Evolutionary conservation across 2,329 filamentous ascomycete species (phyloP), one percentile per base, ranked within the genome.

Genomic region (Monosporascus sp.): DNA sequence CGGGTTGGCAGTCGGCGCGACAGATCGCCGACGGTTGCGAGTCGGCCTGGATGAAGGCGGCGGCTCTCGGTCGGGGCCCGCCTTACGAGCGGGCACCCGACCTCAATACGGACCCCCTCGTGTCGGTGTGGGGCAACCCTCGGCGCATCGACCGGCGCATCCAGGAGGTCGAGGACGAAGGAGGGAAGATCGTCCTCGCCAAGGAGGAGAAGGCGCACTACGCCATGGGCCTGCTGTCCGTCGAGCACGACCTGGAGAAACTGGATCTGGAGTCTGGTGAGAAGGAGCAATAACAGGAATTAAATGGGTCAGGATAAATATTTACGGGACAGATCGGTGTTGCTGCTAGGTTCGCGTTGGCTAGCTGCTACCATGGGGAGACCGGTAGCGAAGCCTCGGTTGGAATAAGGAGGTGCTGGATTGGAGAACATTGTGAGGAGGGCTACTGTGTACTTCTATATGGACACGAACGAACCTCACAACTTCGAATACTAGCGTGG

Each of bases 11-110:
- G 63, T 91, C 88, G 1, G 88, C 91, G 1, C 81, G 84, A 36
- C 84, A 91, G 41, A 93, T 97, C 58, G 90, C 90, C 0, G 79
- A 83, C 48, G 91, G 91, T 1, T 96, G 91, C 68, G 92, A 97
- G 70, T 86, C 85, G 3, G 81, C 85, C 0, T 99, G 94, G 94
- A 79, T 82, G 55, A 89, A 86, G 65, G 85, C 88, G 1, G 87
- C 83, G 3, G 81, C 86, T 56, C 76, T 88, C 61, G 89, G 89
- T 0, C 80, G 84, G 46, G 93, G 91, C 0, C 91, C 91, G 4
- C 84, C 84, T 1, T 97, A 96, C 67, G 69, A 74, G 49, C 75
- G 81, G 26, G 76, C 72, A 8, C 66, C 65, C 51, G 72, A 74
- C 58, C 61, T 74, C 14, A 51, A 58, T 11, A 20, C 55, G 46